phyloP scores from a whole-genome alignment of 192 early-diverging fungal genomes.

The Glomus cerebriforme region DNA sequence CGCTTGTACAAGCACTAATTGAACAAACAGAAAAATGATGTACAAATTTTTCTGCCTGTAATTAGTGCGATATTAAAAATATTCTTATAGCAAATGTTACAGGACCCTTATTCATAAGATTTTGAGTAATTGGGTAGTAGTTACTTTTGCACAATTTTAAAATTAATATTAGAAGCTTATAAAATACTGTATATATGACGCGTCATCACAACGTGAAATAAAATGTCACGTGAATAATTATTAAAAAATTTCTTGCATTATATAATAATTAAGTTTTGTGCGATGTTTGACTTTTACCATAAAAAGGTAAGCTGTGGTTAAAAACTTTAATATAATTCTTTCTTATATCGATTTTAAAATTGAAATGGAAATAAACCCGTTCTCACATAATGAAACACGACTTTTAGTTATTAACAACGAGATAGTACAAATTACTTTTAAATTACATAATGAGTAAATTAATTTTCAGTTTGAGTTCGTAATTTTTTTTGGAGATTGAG shows the following conservation, averaged over 20 bases:
- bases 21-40: slow-evolving; percentile 3
- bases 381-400: neutral
- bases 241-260: too few relatives aligned
- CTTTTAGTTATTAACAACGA: neutral
- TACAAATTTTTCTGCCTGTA: neutral
- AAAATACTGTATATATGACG: too few relatives aligned
- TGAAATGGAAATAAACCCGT: neutral
- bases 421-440: neutral
- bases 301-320: too few relatives aligned
- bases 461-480: neutral
- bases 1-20: neutral
- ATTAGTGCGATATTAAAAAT: neutral
- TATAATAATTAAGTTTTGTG: neutral
- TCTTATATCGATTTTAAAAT: neutral
- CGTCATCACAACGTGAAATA: neutral
- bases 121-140: neutral
- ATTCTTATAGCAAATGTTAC: slow-evolving; percentile 3
- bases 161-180: neutral
- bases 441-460: neutral
- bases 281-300: too few relatives aligned
- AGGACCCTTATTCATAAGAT: neutral
- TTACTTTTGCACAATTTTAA: slow-evolving; percentile 1
- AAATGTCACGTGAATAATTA: neutral
- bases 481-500: neutral
- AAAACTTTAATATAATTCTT: neutral